Conservation (phyloP, 768 basidiomycete genomes). For the Mycena polygramma region DNA sequence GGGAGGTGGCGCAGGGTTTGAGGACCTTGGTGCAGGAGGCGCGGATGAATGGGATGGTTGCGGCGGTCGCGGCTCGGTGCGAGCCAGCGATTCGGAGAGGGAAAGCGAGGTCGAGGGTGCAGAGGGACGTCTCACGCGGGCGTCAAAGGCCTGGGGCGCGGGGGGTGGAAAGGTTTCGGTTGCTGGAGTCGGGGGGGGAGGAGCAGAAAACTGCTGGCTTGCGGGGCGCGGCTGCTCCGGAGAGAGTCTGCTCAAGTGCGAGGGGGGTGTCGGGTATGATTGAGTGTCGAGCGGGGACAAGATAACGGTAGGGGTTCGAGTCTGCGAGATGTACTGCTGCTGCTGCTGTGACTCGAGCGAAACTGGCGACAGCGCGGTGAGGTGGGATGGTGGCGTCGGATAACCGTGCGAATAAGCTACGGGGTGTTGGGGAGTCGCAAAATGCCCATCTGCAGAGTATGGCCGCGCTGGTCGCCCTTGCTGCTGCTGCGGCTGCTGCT, state of each 20-base stretch:
- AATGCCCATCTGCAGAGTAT: not conserved
- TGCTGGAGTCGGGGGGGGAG: not conserved
- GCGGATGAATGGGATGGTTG: too few relatives aligned
- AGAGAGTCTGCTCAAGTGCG: not conserved
- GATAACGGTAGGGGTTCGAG: not conserved
- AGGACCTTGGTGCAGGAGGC: too few relatives aligned
- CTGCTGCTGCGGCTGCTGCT: not conserved
- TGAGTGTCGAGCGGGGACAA: not conserved
- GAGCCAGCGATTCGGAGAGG: too few relatives aligned
- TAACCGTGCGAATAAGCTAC: not conserved
- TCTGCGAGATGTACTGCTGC: not conserved
- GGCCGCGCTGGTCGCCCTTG: not conserved
- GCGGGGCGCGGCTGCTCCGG: not conserved
- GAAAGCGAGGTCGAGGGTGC: too few relatives aligned
- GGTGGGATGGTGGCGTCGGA: constrained; percentile 1
- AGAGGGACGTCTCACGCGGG: not conserved
- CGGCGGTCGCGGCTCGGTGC: too few relatives aligned
- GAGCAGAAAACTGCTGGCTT: too few relatives aligned
- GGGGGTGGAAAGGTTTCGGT: not conserved
- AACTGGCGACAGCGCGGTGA: not conserved
- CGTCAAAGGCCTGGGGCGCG: not conserved
- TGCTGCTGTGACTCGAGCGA: not conserved
- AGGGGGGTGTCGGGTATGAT: constrained; percentile 3
- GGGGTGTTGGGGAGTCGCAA: not conserved
- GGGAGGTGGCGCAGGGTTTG: too few relatives aligned